phyloP scores from a whole-genome alignment of 2,329 filamentous ascomycete genomes.

The Dactylellina drechsleri region DNA sequence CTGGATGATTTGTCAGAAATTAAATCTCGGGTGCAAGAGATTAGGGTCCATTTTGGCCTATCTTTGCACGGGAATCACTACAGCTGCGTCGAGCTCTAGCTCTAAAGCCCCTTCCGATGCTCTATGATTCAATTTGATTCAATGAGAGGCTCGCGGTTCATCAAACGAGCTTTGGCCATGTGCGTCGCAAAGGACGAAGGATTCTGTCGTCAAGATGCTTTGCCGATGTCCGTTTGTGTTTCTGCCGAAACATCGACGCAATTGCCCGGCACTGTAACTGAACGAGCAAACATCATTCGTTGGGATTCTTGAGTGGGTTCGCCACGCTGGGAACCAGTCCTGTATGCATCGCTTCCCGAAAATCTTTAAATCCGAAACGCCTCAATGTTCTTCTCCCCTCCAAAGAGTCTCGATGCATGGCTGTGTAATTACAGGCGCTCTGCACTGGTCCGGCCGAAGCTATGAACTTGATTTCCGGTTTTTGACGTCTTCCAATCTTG shows the following conservation, averaged over 20 bases:
- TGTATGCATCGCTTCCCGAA: constrained; percentile 12
- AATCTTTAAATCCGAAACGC: constrained; percentile 46
- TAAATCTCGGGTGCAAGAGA: neutral
- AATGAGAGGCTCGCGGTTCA: neutral
- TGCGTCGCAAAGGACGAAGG: neutral
- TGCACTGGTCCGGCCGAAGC: neutral
- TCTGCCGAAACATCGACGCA: constrained; percentile 49
- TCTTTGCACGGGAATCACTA: constrained; percentile 25
- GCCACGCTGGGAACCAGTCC: constrained; percentile 9
- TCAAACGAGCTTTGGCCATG: no score
- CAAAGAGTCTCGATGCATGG: constrained; percentile 3
- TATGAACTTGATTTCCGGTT: neutral
- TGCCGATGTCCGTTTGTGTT: constrained; percentile 8
- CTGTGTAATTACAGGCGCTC: neutral
- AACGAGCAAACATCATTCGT: constrained; percentile 31
- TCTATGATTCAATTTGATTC: constrained; percentile 25
- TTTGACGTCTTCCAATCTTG: neutral
- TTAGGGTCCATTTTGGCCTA: neutral
- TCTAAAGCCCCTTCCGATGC: constrained; percentile 17
- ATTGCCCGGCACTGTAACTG: constrained; percentile 28
- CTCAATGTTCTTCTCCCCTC: constrained; percentile 9
- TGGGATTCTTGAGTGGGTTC: neutral
- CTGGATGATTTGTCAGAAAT: neutral
- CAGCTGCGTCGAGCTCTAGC: no score
- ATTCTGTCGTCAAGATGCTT: neutral